A percentile compares a stretch with the other conserved stretches of the same genome.
Conservation (phyloP, 2,329 filamentous ascomycete species). For the Venturia pyrina region DNA sequence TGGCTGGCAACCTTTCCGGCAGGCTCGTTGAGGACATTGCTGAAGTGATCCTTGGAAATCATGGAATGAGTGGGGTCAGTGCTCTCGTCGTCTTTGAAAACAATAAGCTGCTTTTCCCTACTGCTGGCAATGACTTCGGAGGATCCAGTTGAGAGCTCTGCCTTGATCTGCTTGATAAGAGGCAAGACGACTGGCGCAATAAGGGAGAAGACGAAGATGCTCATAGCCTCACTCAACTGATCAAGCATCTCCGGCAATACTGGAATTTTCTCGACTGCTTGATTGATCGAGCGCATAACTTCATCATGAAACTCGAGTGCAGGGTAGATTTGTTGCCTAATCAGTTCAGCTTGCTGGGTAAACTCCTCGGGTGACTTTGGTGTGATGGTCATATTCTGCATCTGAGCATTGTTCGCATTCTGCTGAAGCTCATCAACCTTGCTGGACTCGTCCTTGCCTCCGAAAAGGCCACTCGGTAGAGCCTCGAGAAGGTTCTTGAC, state of each 20-base stretch:
- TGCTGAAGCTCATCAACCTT: slow-evolving; percentile 72
- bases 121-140: slow-evolving; percentile 81
- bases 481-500: slow-evolving; percentile 72
- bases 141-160: slow-evolving; percentile 75
- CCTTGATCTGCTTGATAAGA: slow-evolving; percentile 77
- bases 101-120: slow-evolving; percentile 71
- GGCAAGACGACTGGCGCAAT: slow-evolving; percentile 82
- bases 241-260: slow-evolving; percentile 77
- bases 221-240: slow-evolving; percentile 78
- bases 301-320: slow-evolving; percentile 87
- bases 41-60: slow-evolving; percentile 93
- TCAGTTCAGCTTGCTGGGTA: slow-evolving; percentile 62
- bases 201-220: slow-evolving; percentile 82
- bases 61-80: slow-evolving; percentile 88
- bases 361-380: slow-evolving; percentile 78
- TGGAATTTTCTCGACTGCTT: slow-evolving; percentile 76
- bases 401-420: slow-evolving; percentile 64
- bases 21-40: slow-evolving; percentile 78
- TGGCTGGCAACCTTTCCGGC: slow-evolving; percentile 73
- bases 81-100: slow-evolving; percentile 69
- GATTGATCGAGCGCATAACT: slow-evolving; percentile 66
- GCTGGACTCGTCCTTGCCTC: slow-evolving; percentile 60
- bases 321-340: slow-evolving; percentile 74
- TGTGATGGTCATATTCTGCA: slow-evolving; percentile 63
- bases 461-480: slow-evolving; percentile 72